Percentiles rank a stretch among this genome's conserved stretches.
Evolutionary conservation across 108 stramenopile species (phyloP).

Genomic region (Cyclostephanos tholiformis): DNA sequence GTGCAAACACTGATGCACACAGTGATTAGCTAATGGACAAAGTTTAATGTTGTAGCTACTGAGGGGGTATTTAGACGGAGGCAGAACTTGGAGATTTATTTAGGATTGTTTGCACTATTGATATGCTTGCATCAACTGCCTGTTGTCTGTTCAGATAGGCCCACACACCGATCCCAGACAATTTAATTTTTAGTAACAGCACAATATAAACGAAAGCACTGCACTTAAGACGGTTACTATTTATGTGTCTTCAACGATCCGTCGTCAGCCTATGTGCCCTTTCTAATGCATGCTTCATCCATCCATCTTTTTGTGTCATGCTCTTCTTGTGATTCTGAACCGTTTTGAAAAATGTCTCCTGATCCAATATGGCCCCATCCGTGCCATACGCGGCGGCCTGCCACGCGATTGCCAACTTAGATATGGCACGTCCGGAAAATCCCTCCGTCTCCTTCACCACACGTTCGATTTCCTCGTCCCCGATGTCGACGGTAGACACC

Average conservation of each 20-base stretch:
- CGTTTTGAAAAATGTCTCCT: conserved; percentile 80
- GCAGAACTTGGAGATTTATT: too few species aligned
- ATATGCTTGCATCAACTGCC: too few species aligned
- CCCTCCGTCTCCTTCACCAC: conserved; percentile 91
- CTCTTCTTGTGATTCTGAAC: conserved; percentile 83
- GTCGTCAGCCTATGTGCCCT: conserved; percentile 69
- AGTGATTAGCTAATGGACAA: too few species aligned
- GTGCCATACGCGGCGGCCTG: conserved; percentile 98
- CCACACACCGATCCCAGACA: too few species aligned
- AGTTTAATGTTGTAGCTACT: too few species aligned
- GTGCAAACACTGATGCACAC: too few species aligned
- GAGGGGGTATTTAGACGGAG: too few species aligned
- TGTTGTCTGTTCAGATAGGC: too few species aligned
- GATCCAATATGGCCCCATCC: conserved; percentile 81
- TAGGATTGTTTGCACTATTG: too few species aligned
- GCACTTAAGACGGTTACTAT: too few species aligned
- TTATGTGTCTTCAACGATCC: conserved; percentile 53
- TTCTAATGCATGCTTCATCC: conserved; percentile 76
- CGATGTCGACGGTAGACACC: conserved; percentile 81
- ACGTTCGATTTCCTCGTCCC: conserved; percentile 81
- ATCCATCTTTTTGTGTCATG: conserved; percentile 79
- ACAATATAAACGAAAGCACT: too few species aligned
- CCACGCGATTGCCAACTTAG: conserved; percentile 98
- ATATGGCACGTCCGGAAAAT: conserved; percentile 96
- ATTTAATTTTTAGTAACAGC: too few species aligned